Evolutionary conservation across 1,284 basidiomycete genomes (phyloP), one percentile per base, ranked within the genome.

Genomic region (Agroathelia rolfsii): DNA sequence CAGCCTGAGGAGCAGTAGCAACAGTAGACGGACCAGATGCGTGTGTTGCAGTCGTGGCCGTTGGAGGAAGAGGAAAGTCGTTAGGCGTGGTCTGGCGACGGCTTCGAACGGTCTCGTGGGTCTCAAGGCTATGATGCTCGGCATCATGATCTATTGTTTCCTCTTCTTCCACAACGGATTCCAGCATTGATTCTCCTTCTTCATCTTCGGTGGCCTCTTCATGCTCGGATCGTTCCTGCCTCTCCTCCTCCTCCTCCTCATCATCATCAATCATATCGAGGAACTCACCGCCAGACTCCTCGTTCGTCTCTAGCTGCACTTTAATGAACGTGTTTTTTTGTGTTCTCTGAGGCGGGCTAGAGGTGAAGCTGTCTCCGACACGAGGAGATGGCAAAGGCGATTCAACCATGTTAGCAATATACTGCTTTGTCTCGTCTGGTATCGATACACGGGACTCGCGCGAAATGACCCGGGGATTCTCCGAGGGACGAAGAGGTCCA

Each of bases 381-480:
- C 55, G 51, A 3, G 76, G 72, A 44, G 69, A 77, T n/a, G 67
- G 54, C 5, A 59, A 45, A 5, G 78, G 75, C 5, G 73, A 74
- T 30, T 82, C 77, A 15, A 53, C 53, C 66, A 81, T 74, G 41
- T 66, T 71, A 22, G 71, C 64, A 36, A 82, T 77, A 46, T 80
- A 84, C 27, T 67, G 69, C 41, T 62, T 71, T 11, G 78, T 75
- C 51, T 85, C 83, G 37, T 83, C 80, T 1, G 82, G 77, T 20
- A 83, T 60, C 21, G 74, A 73, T 32, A 78, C 69, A 20, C 69
- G 66, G 9, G 77, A 83, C 30, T 78, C 76, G 36, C 67, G 61
- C 10, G 61, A 61, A 14, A 52, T 40, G 2, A 43, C 38, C 21
- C 49, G 52, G 7, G 51, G 45, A 28, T 49, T 51, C n/a, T n/a